phyloP scores from a whole-genome alignment of 768 basidiomycete genomes.

The Hysterangium stoloniferum region DNA sequence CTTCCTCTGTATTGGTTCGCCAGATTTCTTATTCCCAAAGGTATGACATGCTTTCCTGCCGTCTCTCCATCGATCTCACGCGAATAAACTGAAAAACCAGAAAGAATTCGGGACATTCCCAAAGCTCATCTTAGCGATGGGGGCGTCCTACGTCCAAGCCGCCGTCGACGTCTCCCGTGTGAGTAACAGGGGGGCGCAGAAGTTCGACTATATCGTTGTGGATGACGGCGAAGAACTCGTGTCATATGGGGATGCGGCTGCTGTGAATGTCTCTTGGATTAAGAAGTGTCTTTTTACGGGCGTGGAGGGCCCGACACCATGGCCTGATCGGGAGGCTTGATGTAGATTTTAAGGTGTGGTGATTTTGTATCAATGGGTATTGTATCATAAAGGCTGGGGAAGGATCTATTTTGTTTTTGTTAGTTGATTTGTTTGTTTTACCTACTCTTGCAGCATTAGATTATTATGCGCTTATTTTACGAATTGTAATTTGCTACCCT shows the following conservation, averaged over 20 bases:
- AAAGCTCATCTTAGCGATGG: constrained; percentile 71
- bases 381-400: too few relatives aligned
- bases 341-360: too few relatives aligned
- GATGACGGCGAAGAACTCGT: constrained; percentile 26
- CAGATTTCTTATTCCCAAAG: constrained; percentile 37
- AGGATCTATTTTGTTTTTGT: too few relatives aligned
- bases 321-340: constrained; percentile 1
- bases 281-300: constrained; percentile 71
- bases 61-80: not conserved
- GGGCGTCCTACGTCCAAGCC: constrained; percentile 63
- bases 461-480: too few relatives aligned
- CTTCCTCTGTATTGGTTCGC: constrained; percentile 50
- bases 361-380: too few relatives aligned
- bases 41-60: constrained; percentile 13
- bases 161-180: constrained; percentile 41
- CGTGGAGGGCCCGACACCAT: constrained; percentile 15
- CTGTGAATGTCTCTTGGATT: constrained; percentile 60
- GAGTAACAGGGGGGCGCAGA: constrained; percentile 23
- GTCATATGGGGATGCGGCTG: constrained; percentile 23
- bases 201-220: constrained; percentile 58
- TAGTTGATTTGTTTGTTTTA: too few relatives aligned
- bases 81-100: not conserved
- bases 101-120: constrained; percentile 42
- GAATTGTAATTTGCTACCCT: too few relatives aligned
- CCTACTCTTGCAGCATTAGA: too few relatives aligned